These are phyloP conservation scores for Fraxinus latifolia DNA, from an alignment of 305 asterid species.

Conservation along the genomic window DNA sequence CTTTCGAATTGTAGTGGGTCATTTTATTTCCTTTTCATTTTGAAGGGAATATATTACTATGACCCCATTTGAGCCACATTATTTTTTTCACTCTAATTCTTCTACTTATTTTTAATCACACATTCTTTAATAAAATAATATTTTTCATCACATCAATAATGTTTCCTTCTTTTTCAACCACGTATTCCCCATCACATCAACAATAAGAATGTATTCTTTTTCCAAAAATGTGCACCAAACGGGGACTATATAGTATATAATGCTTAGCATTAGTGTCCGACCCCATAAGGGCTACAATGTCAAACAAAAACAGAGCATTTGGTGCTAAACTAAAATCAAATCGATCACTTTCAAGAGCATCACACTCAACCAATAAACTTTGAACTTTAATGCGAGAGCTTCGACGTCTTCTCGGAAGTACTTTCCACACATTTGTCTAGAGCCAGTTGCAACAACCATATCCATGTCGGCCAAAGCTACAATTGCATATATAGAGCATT, in stretches of 20 bases:
- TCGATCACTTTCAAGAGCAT: neutral
- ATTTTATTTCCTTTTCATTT: neutral
- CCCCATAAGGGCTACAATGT: neutral
- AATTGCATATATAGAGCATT: neutral
- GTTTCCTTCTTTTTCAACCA: too few species aligned
- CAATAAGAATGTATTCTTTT: too few species aligned
- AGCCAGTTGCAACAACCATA: neutral
- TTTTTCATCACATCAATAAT: too few species aligned
- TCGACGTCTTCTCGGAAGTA: neutral
- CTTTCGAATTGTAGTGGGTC: neutral
- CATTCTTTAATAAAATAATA: too few species aligned
- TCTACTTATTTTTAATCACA: too few species aligned
- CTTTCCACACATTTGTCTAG: neutral
- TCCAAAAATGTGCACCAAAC: too few species aligned
- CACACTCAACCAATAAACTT: neutral
- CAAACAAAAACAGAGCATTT: neutral
- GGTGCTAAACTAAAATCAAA: neutral
- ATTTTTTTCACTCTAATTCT: too few species aligned
- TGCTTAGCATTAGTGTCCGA: neutral
- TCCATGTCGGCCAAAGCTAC: neutral
- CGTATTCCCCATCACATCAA: too few species aligned
- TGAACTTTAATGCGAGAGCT: neutral
- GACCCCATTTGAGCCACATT: too few species aligned
- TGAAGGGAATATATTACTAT: neutral
- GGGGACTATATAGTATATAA: too few species aligned